Evolutionary conservation across 2,329 filamentous ascomycete genomes (phyloP).

Genomic region (Epichloe scottii): DNA sequence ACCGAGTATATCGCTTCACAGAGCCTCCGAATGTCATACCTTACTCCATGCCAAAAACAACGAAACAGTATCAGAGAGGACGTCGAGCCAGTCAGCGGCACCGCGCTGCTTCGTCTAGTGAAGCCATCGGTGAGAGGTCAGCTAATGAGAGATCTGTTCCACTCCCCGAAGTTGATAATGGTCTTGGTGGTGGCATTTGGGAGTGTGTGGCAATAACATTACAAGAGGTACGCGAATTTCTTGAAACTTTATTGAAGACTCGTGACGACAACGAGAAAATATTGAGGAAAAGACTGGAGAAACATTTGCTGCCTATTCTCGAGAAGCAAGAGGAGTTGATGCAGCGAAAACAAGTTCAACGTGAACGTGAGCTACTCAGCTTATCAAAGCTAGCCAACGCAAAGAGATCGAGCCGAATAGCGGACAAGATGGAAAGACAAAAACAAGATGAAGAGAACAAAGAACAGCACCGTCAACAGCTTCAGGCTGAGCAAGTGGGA

Average conservation of each 20-base stretch:
- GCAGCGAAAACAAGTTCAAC: conserved; percentile 54
- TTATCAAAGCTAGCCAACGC: conserved; percentile 83
- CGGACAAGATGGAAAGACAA: conserved; percentile 67
- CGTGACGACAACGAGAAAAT: conserved; percentile 77
- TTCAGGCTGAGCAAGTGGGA: conserved; percentile 48
- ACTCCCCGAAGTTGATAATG: conserved; percentile 32
- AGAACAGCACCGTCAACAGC: conserved; percentile 46
- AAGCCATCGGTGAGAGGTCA: conserved; percentile 17
- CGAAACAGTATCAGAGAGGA: conserved; percentile 35
- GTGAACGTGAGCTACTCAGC: conserved; percentile 68
- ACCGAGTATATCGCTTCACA: conserved; percentile 80
- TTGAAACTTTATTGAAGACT: conserved; percentile 60
- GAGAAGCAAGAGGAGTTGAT: conserved; percentile 65
- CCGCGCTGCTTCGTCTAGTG: conserved; percentile 33
- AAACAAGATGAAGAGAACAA: conserved; percentile 57
- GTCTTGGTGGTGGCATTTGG: conserved; percentile 70
- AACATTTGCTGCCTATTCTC: conserved; percentile 73
- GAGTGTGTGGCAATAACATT: conserved; percentile 80
- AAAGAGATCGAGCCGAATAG: conserved; percentile 84
- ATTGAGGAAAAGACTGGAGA: conserved; percentile 56
- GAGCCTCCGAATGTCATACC: conserved; percentile 50
- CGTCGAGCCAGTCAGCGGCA: conserved; percentile 61
- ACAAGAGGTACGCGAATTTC: conserved; percentile 60
- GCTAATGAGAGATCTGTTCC: conserved; percentile 13
- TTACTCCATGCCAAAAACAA: conserved; percentile 56